A percentile compares a stretch with the other conserved stretches of the same genome.
Evolutionary conservation across 257 asterid genomes (phyloP).

Genomic region (Solanum chmielewskii): DNA sequence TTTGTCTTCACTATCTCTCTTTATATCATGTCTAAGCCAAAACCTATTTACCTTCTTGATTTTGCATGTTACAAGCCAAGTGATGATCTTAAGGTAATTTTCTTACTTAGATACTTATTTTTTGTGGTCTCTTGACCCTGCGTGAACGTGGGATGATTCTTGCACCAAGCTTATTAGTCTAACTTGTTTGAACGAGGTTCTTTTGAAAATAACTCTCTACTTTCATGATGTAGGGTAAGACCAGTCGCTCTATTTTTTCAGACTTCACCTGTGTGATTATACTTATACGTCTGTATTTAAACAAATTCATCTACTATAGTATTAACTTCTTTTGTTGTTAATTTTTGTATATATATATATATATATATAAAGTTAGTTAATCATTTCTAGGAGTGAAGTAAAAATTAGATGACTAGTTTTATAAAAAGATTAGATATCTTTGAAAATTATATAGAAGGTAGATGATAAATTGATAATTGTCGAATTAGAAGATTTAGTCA

Average conservation of each 20-base stretch:
- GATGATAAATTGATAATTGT: neutral
- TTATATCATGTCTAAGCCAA: slow-evolving; percentile 61
- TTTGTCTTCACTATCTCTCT: slow-evolving; percentile 49
- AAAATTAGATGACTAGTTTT: neutral
- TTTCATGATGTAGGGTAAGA: neutral
- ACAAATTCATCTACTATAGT: neutral
- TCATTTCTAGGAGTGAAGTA: neutral
- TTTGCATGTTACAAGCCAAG: slow-evolving; percentile 81
- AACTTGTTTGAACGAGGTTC: neutral
- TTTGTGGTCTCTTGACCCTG: neutral
- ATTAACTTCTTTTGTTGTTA: neutral
- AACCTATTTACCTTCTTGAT: slow-evolving; percentile 61
- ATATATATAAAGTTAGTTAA: neutral
- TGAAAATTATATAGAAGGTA: neutral
- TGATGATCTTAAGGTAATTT: slow-evolving; percentile 64
- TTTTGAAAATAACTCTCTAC: neutral
- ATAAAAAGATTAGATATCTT: neutral
- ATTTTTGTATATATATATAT: neutral
- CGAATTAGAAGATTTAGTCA: neutral
- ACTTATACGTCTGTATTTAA: neutral
- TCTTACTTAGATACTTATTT: neutral
- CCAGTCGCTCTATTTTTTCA: rapidly evolving
- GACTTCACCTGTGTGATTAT: neutral
- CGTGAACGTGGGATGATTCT: no score
- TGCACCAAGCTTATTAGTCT: no score